Conservation (phyloP, 2,329 filamentous ascomycete genomes). For the Hypoxylon sp. region DNA sequence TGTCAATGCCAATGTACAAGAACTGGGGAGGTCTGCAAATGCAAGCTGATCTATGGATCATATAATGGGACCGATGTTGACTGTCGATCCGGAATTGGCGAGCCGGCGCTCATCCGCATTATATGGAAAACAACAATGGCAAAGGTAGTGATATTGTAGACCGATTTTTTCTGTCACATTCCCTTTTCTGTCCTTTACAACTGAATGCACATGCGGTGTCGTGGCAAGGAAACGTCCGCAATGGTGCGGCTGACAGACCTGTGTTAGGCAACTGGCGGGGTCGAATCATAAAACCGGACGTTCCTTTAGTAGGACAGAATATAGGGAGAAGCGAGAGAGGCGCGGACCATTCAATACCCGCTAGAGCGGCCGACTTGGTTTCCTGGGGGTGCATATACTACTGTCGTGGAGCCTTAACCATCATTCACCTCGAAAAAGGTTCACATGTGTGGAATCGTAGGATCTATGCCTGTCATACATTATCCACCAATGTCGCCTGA, state of each 20-base stretch:
- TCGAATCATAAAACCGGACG: conserved; percentile 19
- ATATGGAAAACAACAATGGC: conserved; percentile 23
- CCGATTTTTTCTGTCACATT: conserved; percentile 4
- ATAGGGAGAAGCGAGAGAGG: conserved; percentile 10
- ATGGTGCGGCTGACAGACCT: conserved; percentile 18
- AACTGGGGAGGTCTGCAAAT: conserved; percentile 8
- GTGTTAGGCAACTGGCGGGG: conserved; percentile 24
- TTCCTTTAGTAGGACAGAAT: conserved; percentile 24
- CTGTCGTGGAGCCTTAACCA: conserved; percentile 37
- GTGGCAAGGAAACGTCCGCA: conserved; percentile 13
- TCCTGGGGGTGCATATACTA: conserved; percentile 16
- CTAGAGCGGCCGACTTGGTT: conserved; percentile 23
- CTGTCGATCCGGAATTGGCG: conserved; percentile 29
- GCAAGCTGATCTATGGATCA: conserved; percentile 31
- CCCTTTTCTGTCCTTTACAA: conserved; percentile 1
- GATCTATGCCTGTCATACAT: conserved; percentile 24
- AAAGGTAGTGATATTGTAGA: conserved; percentile 16
- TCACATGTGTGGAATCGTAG: conserved; percentile 19
- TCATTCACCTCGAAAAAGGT: conserved; percentile 24
- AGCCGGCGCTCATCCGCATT: conserved; percentile 30
- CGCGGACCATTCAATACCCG: conserved; percentile 11
- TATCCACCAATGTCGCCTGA: conserved; percentile 7
- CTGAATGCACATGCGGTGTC: conserved; percentile 18
- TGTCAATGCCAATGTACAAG: conserved; percentile 3
- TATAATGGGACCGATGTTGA: conserved; percentile 34